Percentiles rank a stretch among this genome's conserved stretches.
Conservation (phyloP, 1,284 basidiomycete genomes). For the Apiotrichum sp. region DNA sequence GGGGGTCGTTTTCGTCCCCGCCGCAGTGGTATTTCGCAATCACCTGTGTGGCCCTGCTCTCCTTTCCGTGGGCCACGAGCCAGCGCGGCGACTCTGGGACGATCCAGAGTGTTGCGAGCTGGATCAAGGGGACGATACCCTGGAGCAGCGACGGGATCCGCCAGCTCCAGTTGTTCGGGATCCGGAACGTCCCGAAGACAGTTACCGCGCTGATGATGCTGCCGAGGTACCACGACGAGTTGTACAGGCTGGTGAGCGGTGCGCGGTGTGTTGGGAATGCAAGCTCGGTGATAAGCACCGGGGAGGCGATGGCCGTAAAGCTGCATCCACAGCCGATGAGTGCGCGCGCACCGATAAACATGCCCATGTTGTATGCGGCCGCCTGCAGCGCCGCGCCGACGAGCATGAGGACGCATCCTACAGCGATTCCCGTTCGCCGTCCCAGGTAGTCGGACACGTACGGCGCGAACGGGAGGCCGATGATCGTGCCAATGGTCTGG, state of each 20-base stretch:
- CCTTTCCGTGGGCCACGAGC: constrained; percentile 21
- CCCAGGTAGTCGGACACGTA: constrained; percentile 24
- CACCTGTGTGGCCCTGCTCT: constrained; percentile 58
- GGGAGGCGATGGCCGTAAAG: constrained; percentile 51
- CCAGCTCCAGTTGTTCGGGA: constrained; percentile 32
- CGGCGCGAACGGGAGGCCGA: constrained; percentile 26
- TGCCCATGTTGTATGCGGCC: constrained; percentile 56
- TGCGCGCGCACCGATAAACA: constrained; percentile 56
- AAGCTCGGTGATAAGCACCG: constrained; percentile 68
- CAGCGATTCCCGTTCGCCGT: constrained; percentile 41
- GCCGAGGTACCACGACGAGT: constrained; percentile 23
- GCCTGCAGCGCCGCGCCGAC: constrained; percentile 34
- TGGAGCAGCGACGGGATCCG: constrained; percentile 49
- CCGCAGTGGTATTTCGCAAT: constrained; percentile 73
- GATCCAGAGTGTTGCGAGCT: constrained; percentile 15
- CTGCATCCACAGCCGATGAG: constrained; percentile 59
- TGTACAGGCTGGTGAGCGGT: constrained; percentile 37
- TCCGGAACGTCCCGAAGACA: constrained; percentile 29
- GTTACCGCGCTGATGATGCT: constrained; percentile 4
- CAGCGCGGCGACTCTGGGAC: constrained; percentile 27
- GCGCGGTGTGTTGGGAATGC: constrained; percentile 71
- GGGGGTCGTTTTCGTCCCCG: constrained; percentile 28
- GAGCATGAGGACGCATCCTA: constrained; percentile 22
- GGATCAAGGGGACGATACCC: constrained; percentile 39
- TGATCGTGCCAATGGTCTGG: constrained; percentile 24